Conservation (phyloP, 2,329 filamentous ascomycete species). For the Alternaria sp. region DNA sequence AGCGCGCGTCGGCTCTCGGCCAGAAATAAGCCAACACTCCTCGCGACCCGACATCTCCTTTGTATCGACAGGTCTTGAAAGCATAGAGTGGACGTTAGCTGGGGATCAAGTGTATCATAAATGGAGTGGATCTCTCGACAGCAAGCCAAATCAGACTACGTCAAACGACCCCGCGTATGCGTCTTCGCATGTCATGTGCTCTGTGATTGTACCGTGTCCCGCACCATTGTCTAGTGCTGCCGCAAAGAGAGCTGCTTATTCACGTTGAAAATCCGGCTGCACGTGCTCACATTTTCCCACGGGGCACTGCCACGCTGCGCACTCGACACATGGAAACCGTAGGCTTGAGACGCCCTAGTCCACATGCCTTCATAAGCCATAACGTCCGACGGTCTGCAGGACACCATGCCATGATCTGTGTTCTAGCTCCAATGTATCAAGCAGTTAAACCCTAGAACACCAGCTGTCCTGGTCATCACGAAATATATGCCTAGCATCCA, state of each 20-base stretch:
- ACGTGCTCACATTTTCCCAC: background rate
- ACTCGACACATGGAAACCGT: background rate
- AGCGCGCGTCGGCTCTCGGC: slow-evolving; percentile 61
- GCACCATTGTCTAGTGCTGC: background rate
- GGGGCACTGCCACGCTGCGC: background rate
- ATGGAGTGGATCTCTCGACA: slow-evolving; percentile 32
- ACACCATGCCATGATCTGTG: background rate
- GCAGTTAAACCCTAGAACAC: background rate
- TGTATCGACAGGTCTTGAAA: slow-evolving; percentile 32
- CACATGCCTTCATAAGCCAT: background rate
- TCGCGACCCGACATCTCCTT: slow-evolving; percentile 36
- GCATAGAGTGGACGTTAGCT: slow-evolving; percentile 36
- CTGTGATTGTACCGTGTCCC: background rate
- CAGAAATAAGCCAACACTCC: slow-evolving; percentile 36
- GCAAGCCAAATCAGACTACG: slow-evolving; percentile 25
- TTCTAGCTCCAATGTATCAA: background rate
- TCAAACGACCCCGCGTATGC: slow-evolving; percentile 7
- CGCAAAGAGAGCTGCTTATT: background rate
- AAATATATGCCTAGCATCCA: background rate
- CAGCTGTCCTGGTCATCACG: background rate
- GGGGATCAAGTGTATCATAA: slow-evolving; percentile 45
- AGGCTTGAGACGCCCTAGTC: background rate
- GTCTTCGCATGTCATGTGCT: background rate
- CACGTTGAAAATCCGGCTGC: background rate
- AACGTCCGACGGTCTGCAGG: background rate